Conservation (phyloP, 2,329 filamentous ascomycete species). For the Phialocephala sp. region DNA sequence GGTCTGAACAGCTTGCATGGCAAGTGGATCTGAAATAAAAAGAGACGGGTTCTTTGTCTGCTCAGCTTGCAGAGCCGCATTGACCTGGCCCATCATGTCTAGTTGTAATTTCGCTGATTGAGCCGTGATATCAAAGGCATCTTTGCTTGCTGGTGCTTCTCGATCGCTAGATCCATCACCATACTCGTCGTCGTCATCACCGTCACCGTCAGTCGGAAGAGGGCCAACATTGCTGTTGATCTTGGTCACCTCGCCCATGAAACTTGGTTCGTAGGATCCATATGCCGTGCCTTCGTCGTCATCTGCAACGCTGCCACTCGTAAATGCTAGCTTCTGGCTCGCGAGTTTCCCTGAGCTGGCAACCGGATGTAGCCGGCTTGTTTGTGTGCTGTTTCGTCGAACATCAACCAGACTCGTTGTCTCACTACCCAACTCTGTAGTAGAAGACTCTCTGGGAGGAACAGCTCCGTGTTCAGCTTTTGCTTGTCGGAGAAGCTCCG, state of each 20-base stretch:
- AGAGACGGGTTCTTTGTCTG: constrained; percentile 71
- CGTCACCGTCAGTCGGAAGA: constrained; percentile 48
- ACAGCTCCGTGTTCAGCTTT: constrained; percentile 71
- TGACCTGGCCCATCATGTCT: constrained; percentile 86
- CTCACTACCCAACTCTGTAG: constrained; percentile 33
- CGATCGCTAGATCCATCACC: constrained; percentile 81
- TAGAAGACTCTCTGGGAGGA: constrained; percentile 34
- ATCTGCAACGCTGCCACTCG: constrained; percentile 51
- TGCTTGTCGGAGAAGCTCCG: constrained; percentile 77
- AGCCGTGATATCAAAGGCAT: constrained; percentile 95
- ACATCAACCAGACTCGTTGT: constrained; percentile 36
- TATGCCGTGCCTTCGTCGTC: constrained; percentile 56
- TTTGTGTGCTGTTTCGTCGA: constrained; percentile 55
- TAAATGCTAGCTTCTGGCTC: constrained; percentile 41
- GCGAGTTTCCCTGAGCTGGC: constrained; percentile 34
- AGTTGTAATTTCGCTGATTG: constrained; percentile 93
- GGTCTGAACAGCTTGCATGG: constrained; percentile 78
- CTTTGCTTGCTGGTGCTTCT: constrained; percentile 79
- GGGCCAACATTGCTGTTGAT: constrained; percentile 34
- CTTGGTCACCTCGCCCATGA: constrained; percentile 47
- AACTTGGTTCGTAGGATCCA: constrained; percentile 62
- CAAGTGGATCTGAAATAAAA: constrained; percentile 75
- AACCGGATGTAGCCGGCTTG: constrained; percentile 35
- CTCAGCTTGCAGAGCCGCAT: constrained; percentile 78
- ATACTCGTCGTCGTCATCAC: constrained; percentile 75